phyloP scores from a whole-genome alignment of 768 basidiomycete species.

The Auricularia heimuer region DNA sequence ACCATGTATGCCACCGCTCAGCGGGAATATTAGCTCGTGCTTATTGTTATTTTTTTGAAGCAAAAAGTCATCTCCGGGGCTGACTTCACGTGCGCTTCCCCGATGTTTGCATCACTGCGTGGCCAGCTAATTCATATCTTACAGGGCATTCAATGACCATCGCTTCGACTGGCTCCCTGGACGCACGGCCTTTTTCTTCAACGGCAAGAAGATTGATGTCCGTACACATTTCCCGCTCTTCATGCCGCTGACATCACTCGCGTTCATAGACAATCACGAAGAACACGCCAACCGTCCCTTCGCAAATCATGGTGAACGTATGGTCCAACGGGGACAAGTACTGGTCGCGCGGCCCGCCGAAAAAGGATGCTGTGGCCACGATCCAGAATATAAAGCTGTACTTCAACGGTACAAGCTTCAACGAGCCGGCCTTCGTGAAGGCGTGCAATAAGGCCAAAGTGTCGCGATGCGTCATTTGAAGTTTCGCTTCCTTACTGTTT shows the following conservation, averaged over 20 bases:
- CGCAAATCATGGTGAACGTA: constrained; percentile 9
- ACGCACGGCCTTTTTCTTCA: constrained; percentile 6
- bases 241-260: neutral
- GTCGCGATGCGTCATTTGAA: constrained; percentile 3
- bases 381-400: constrained; percentile 11
- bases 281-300: constrained; percentile 8
- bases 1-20: constrained; percentile 4
- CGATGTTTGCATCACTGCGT: too few relatives aligned
- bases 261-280: constrained; percentile 8
- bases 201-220: constrained; percentile 1
- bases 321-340: constrained; percentile 11
- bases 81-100: constrained; percentile 7
- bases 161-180: constrained; percentile 12
- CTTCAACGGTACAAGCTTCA: constrained; percentile 11
- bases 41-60: neutral
- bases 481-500: too few relatives aligned
- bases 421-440: constrained; percentile 5
- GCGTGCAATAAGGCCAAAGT: constrained; percentile 6
- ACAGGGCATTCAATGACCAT: constrained; percentile 8
- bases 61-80: neutral
- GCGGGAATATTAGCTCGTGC: neutral
- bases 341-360: constrained; percentile 10
- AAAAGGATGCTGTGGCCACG: constrained; percentile 11
- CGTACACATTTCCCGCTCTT: neutral
- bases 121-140: too few relatives aligned